phyloP scores from a whole-genome alignment of 345 rosid species.

The Crucihimalaya himalaica region DNA sequence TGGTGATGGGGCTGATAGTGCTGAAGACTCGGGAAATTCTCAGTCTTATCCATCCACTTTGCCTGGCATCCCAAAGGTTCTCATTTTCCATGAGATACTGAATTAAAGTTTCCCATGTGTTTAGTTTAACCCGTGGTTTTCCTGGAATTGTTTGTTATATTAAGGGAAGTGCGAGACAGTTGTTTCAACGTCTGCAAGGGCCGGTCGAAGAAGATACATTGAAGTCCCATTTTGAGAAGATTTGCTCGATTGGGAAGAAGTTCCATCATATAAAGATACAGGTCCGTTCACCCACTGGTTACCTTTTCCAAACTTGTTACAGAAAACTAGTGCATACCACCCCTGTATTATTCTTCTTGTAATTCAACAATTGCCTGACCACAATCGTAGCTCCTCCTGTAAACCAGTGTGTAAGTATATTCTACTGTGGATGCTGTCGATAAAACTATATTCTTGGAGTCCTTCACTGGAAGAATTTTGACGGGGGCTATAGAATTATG shows the following conservation, averaged over 20 bases:
- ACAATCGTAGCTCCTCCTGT: conserved; percentile 4
- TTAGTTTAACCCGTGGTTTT: conserved; percentile 14
- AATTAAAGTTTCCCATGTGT: background rate
- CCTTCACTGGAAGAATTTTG: background rate
- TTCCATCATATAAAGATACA: conserved; percentile 57
- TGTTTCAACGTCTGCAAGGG: conserved; percentile 92
- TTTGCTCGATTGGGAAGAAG: conserved; percentile 72
- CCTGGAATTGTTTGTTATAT: conserved; percentile 35
- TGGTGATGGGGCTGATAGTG: conserved; percentile 96
- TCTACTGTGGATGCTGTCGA: background rate
- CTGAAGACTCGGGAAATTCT: conserved; percentile 95
- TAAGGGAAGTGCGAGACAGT: conserved; percentile 97
- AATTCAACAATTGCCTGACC: background rate
- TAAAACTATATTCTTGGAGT: background rate
- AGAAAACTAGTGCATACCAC: background rate
- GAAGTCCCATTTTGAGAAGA: conserved; percentile 93
- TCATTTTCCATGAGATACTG: background rate
- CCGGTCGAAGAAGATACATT: conserved; percentile 90
- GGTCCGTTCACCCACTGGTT: conserved; percentile 48
- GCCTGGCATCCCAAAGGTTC: conserved; percentile 97
- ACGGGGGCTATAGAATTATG: background rate
- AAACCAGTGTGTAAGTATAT: background rate
- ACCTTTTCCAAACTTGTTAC: conserved; percentile 3
- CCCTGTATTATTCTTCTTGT: background rate
- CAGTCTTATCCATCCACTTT: conserved; percentile 95